Conservation (phyloP, 108 stramenopile genomes). For the Stephanodiscus minutulus region DNA sequence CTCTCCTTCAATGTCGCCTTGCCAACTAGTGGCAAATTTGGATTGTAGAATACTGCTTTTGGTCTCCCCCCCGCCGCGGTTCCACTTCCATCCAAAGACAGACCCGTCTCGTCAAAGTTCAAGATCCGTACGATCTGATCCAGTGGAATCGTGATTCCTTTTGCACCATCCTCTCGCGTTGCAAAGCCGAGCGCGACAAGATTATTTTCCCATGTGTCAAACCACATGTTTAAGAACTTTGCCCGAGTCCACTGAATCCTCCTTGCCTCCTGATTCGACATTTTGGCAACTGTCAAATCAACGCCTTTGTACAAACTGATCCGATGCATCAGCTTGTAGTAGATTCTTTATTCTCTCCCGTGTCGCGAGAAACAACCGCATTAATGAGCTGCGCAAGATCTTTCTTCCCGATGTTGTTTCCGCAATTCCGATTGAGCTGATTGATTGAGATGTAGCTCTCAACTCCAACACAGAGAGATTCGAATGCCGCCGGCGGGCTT, state of each 20-base stretch:
- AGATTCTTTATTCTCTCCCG: neutral
- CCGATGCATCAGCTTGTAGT: no score
- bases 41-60: conserved; percentile 11
- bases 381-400: neutral
- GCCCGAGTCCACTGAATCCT: neutral
- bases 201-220: conserved; percentile 1
- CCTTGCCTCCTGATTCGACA: no score
- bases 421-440: neutral
- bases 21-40: conserved; percentile 13
- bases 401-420: neutral
- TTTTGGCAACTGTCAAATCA: no score
- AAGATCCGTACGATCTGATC: conserved; percentile 16
- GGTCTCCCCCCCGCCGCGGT: conserved; percentile 20
- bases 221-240: conserved; percentile 5
- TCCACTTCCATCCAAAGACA: conserved; percentile 23
- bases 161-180: conserved; percentile 7
- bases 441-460: conserved; percentile 13
- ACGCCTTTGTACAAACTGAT: no score
- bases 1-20: conserved; percentile 8
- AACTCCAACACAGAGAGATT: conserved; percentile 9
- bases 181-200: conserved; percentile 7
- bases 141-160: conserved; percentile 6
- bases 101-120: conserved; percentile 20
- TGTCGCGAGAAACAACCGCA: neutral
- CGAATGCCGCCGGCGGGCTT: conserved; percentile 6